Evolutionary conservation across 2,329 filamentous ascomycete species (phyloP).

Genomic region (Purpureocillium lavendulum): DNA sequence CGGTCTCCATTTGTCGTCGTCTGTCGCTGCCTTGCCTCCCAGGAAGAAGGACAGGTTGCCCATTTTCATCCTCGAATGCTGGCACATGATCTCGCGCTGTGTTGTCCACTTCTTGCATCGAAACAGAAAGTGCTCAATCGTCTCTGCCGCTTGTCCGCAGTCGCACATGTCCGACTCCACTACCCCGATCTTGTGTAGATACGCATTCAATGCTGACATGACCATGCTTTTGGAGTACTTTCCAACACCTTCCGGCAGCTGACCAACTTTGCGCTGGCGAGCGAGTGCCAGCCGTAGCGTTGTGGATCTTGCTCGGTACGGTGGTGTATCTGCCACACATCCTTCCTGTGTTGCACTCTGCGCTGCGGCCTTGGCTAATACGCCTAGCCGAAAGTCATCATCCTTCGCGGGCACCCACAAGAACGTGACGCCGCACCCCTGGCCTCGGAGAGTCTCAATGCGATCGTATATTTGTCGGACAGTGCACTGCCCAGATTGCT

Average conservation of each 20-base stretch:
- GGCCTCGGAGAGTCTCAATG: no score
- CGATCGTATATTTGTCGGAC: background rate
- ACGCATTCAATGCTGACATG: conserved; percentile 1
- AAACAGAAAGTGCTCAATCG: conserved; percentile 2
- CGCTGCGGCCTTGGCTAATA: background rate
- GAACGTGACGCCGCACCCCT: background rate
- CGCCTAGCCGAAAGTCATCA: background rate
- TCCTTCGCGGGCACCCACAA: conserved; percentile 1
- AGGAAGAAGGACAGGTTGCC: conserved; percentile 5
- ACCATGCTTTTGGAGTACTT: conserved; percentile 4
- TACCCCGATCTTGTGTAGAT: conserved; percentile 1
- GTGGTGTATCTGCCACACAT: background rate
- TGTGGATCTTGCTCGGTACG: background rate
- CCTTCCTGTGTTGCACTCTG: background rate
- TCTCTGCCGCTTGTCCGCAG: conserved; percentile 1
- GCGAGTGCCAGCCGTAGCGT: background rate
- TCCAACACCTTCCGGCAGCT: conserved; percentile 1
- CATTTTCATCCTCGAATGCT: background rate
- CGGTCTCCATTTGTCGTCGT: conserved; percentile 2
- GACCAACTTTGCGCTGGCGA: background rate
- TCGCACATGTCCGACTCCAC: conserved; percentile 1
- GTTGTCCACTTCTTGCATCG: conserved; percentile 1
- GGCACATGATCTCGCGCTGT: background rate
- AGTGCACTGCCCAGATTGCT: conserved; percentile 5
- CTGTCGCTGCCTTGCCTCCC: conserved; percentile 1